Evolutionary conservation across 257 asterid genomes (phyloP), one percentile per base, ranked within the genome.

Genomic region (Solanum bulbocastanum): DNA sequence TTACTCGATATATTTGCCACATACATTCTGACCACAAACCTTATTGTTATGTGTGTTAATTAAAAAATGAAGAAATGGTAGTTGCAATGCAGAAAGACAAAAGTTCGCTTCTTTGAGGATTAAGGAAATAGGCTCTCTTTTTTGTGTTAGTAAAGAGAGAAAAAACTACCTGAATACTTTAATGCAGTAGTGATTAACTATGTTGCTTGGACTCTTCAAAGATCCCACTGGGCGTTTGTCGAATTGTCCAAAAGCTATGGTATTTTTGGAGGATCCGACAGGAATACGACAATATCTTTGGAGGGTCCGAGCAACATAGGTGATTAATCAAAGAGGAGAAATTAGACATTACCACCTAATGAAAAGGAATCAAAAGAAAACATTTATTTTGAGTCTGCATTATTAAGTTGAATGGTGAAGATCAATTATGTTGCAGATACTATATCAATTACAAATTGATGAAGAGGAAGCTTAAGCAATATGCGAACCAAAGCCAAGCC

Each of bases 381-480:
- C 37, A 42, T 15, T 25, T 78, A 42, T 78, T 25, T 79, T 79
- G 40, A 79, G 37, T 44, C 25, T 79, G 85, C 85, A 27, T 44
- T 9, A 15, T 44, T 79, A 44, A 16, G 42, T 81, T 30, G 69
- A 49, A 30, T 81, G 68, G 68, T 27, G 5, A 46, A 49, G 30
- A 81, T 81, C 68, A 49, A 18, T 46, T 27, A 46, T 49, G 40
- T 58, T 86, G 81, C 93, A 97, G 99, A 91, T 96, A 95, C 92
- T 97, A 97, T 86, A 95, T 97, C 96, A 97, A 96, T 92, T 96
- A 96, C 97, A 96, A 96, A 91, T 66, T 95, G 83, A 95, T 96
- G 98, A 96, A 96, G 98, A 96, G 91, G 91, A 96, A 88, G 72
- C 96, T 96, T 65, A 96, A 92, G 89, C 98, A 95, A 86, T 96